Percentiles rank a stretch among this genome's conserved stretches.
These are phyloP conservation scores for Fusarium falciforme DNA, from an alignment of 2,329 filamentous ascomycete genomes.

Conservation along the genomic window DNA sequence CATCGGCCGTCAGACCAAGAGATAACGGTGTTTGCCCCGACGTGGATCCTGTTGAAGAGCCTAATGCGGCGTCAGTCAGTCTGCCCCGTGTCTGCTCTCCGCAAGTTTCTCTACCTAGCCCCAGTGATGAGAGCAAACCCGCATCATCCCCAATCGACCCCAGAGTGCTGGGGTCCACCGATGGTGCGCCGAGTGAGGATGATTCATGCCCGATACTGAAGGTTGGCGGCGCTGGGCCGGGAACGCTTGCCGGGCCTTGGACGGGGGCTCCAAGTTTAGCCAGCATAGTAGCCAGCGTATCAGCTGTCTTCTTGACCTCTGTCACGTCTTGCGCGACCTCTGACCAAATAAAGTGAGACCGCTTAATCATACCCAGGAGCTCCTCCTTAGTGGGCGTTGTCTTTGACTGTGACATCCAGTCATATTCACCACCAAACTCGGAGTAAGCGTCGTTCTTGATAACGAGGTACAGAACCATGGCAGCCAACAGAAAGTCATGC, in stretches of 20 bases:
- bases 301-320: constrained; percentile 59
- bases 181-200: constrained; percentile 32
- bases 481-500: constrained; percentile 71
- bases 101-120: constrained; percentile 32
- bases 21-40: constrained; percentile 37
- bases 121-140: constrained; percentile 37
- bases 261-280: constrained; percentile 53
- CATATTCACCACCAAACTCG: constrained; percentile 48
- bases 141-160: constrained; percentile 32
- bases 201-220: constrained; percentile 19
- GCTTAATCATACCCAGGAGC: constrained; percentile 54
- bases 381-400: constrained; percentile 51
- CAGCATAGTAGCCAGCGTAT: constrained; percentile 59
- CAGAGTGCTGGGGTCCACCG: constrained; percentile 35
- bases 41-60: constrained; percentile 30
- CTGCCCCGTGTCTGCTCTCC: constrained; percentile 3
- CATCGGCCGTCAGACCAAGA: constrained; percentile 30
- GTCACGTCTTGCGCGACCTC: constrained; percentile 50
- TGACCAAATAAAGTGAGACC: constrained; percentile 59
- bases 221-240: constrained; percentile 1
- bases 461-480: constrained; percentile 69
- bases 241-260: constrained; percentile 17
- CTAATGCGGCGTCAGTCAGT: constrained; percentile 30
- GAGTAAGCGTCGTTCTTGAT: constrained; percentile 57
- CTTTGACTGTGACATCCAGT: constrained; percentile 50